Evolutionary conservation across 305 asterid genomes (phyloP).

Genomic region (Ruellia speciosa): DNA sequence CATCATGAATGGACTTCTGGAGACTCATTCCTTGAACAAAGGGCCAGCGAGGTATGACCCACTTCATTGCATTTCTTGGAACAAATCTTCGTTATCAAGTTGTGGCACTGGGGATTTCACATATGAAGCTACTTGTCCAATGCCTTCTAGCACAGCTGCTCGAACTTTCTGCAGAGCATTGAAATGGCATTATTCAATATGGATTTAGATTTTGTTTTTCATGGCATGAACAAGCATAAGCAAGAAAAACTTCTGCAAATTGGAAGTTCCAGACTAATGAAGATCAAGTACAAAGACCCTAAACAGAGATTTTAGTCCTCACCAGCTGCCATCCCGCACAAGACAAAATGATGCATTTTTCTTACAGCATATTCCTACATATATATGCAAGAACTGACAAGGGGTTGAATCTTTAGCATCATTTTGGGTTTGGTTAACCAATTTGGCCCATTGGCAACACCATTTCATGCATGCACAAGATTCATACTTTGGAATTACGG

Average conservation of each 20-base stretch:
- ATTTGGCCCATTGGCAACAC: not conserved
- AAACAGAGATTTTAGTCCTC: too few species aligned
- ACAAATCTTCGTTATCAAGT: constrained; percentile 44
- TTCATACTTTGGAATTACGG: constrained; percentile 11
- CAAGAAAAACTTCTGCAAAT: not conserved
- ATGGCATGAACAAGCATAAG: not conserved
- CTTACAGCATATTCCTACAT: too few species aligned
- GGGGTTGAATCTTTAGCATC: too few species aligned
- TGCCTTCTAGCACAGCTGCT: constrained; percentile 47
- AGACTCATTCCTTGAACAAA: constrained; percentile 8
- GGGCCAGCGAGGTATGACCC: constrained; percentile 1
- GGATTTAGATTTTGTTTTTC: not conserved
- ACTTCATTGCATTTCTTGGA: constrained; percentile 40
- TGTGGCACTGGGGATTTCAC: constrained; percentile 31
- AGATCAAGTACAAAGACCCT: not conserved
- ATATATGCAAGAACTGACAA: too few species aligned
- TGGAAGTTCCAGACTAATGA: not conserved
- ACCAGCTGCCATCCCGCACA: too few species aligned
- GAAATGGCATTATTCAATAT: not conserved
- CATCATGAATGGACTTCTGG: not conserved
- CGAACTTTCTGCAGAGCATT: constrained; percentile 64
- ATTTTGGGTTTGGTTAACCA: too few species aligned
- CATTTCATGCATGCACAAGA: not conserved
- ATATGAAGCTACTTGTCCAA: constrained; percentile 39
- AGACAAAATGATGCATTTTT: not conserved